Base-by-base conservation (phyloP, 2,329 filamentous ascomycete genomes). In the Cladosporium oxysporum region DNA sequence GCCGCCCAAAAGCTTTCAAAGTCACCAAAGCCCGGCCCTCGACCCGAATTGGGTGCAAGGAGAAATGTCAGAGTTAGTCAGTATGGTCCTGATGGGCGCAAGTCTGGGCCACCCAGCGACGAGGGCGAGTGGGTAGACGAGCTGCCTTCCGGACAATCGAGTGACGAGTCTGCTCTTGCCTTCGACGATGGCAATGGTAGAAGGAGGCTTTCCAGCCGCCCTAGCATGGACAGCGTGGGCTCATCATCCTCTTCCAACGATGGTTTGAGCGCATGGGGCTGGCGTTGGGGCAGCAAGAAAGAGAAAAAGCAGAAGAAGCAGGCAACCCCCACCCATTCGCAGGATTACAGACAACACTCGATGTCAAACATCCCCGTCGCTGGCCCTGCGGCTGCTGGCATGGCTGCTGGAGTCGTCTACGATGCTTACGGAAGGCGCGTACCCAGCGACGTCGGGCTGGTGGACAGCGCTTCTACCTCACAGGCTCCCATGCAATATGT, bases 401-500 rank as follows among this genome's bases (percentile, higher is more conserved):
- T 76, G 26, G 77, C 80, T 28, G 77, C 77, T 55, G 76, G 77
- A n/a, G 80, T 79, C 62, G 76, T 80, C 37, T 79, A 73, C 62
- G 75, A 80, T 58, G 72, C 76, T 50, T 76, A 86, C 29, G 86
- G 68, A n/a, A 66, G 70, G 53, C 71, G 70, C 16, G 66, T 57
- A 23, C 57, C 26, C 60, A 69, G 23, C 53, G 50, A 57, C 16
- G 21, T 37, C 18, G 57, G 35, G 16, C 37, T 59, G 12, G 18
- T 57, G 12, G 61, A 63, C 18, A 41, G 8, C 11, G 7, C 50
- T 67, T 88, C 57, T 86, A 88, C 68, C 87, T 86, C 14, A 78
- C 80, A 67, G 33, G 83, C 81, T 67, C 87, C 83, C 37, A 79
- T 91, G 78, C 88, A 89, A 72, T 83, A 86, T 33, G 85, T 92